Conservation (phyloP, 192 early-diverging fungal species). For the Coemansia sp. region DNA sequence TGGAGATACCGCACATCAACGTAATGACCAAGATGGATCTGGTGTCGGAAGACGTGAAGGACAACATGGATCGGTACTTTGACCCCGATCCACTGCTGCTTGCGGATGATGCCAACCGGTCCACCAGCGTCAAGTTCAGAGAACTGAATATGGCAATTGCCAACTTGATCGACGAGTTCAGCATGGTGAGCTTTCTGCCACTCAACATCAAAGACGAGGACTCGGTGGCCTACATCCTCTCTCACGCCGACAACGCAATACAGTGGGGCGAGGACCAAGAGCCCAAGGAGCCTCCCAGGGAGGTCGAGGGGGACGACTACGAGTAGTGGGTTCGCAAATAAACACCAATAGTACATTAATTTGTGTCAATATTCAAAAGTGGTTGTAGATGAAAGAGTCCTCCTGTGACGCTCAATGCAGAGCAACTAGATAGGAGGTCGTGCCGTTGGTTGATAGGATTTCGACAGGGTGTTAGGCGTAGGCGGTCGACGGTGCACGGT, state of each 20-base stretch:
- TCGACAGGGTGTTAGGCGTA: slow-evolving; percentile 17
- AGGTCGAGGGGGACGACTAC: slow-evolving; percentile 21
- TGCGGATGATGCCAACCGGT: slow-evolving; percentile 77
- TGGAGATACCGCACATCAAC: slow-evolving; percentile 98
- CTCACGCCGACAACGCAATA: slow-evolving; percentile 90
- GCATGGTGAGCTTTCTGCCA: slow-evolving; percentile 95
- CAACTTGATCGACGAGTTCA: slow-evolving; percentile 92
- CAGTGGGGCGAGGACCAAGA: slow-evolving; percentile 99
- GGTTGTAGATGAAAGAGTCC: background rate
- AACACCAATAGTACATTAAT: background rate
- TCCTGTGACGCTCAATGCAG: background rate
- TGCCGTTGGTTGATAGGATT: slow-evolving; percentile 15
- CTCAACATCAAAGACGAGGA: slow-evolving; percentile 95
- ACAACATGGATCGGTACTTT: slow-evolving; percentile 78
- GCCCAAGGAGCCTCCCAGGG: slow-evolving; percentile 76
- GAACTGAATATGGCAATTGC: slow-evolving; percentile 89
- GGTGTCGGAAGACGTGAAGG: slow-evolving; percentile 63
- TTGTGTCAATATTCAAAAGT: background rate
- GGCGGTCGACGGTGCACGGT: slow-evolving; percentile 14
- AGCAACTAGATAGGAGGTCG: slow-evolving; percentile 30
- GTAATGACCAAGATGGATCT: slow-evolving; percentile 99
- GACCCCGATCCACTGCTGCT: slow-evolving; percentile 89
- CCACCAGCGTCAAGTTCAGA: slow-evolving; percentile 77
- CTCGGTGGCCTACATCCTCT: slow-evolving; percentile 82
- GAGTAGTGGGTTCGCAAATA: slow-evolving; percentile 10